Percentiles rank a stretch among this genome's conserved stretches.
These are phyloP conservation scores for Tolypocladium amazonense DNA, from an alignment of 2,329 filamentous ascomycete genomes.

Conservation along the genomic window DNA sequence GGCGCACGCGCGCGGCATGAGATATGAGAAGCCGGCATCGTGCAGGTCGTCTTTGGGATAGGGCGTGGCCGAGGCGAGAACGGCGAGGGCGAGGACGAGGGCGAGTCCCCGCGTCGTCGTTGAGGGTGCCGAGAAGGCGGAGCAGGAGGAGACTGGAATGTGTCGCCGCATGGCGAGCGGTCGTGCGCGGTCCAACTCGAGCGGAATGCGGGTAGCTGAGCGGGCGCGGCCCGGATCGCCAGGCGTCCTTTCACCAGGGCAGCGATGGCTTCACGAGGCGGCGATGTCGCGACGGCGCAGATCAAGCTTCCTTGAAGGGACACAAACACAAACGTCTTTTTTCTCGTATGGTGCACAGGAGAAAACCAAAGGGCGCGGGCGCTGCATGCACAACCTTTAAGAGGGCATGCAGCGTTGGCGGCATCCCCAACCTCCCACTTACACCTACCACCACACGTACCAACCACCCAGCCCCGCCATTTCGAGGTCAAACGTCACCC, in stretches of 20 bases:
- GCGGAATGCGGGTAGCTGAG: neutral
- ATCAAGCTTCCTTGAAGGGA: no score
- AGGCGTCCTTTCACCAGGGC: neutral
- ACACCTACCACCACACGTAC: conserved; percentile 5
- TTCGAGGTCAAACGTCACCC: conserved; percentile 2
- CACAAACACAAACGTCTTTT: no score
- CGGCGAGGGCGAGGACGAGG: conserved; percentile 7
- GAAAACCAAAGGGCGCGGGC: neutral
- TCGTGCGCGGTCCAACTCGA: neutral
- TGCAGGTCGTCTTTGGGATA: conserved; percentile 39
- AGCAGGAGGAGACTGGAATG: neutral
- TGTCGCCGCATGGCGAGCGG: conserved; percentile 1
- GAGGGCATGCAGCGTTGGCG: conserved; percentile 1
- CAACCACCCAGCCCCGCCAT: conserved; percentile 16
- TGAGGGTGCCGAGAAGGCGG: neutral
- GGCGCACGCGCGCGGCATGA: conserved; percentile 38
- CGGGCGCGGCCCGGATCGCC: neutral
- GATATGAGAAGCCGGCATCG: conserved; percentile 37
- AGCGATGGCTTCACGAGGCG: neutral
- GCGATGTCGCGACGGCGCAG: neutral
- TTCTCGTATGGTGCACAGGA: neutral
- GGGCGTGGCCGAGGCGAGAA: conserved; percentile 29
- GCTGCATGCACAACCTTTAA: conserved; percentile 1
- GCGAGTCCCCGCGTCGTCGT: neutral
- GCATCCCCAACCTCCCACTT: conserved; percentile 24